Percentiles rank a stretch among this genome's conserved stretches.
Evolutionary conservation across 441 rosid genomes (phyloP).

Genomic region (Adansonia grandidieri): DNA sequence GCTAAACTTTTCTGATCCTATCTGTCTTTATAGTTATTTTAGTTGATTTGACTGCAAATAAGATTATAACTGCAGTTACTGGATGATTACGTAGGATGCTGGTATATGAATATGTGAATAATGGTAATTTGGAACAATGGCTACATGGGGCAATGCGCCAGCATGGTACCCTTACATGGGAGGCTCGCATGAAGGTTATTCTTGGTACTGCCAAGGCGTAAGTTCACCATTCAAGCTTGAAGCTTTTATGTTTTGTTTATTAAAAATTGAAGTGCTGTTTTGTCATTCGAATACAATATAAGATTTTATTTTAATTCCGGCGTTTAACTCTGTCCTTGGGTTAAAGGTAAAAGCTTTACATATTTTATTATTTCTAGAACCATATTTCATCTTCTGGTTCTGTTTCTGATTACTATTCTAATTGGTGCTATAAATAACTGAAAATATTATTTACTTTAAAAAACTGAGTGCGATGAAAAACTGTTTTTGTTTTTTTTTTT

Average conservation of each 20-base stretch:
- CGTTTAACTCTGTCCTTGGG: background rate
- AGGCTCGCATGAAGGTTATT: constrained; percentile 73
- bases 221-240: constrained; percentile 36
- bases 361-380: background rate
- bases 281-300: background rate
- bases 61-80: constrained; percentile 9
- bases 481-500: background rate
- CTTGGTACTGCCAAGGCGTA: constrained; percentile 83
- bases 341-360: background rate
- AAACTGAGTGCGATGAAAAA: background rate
- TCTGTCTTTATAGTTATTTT: background rate
- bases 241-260: background rate
- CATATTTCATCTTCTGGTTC: background rate
- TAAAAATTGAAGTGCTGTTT: background rate
- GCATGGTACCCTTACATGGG: constrained; percentile 70
- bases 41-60: constrained; percentile 20
- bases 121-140: constrained; percentile 89
- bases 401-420: background rate
- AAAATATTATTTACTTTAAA: background rate
- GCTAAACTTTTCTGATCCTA: constrained; percentile 10
- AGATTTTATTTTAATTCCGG: background rate
- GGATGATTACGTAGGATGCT: constrained; percentile 76
- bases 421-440: background rate
- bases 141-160: constrained; percentile 63
- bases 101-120: constrained; percentile 79